Evolutionary conservation across 139 green algal species (phyloP).

Genomic region (Micromonas pusilla): DNA sequence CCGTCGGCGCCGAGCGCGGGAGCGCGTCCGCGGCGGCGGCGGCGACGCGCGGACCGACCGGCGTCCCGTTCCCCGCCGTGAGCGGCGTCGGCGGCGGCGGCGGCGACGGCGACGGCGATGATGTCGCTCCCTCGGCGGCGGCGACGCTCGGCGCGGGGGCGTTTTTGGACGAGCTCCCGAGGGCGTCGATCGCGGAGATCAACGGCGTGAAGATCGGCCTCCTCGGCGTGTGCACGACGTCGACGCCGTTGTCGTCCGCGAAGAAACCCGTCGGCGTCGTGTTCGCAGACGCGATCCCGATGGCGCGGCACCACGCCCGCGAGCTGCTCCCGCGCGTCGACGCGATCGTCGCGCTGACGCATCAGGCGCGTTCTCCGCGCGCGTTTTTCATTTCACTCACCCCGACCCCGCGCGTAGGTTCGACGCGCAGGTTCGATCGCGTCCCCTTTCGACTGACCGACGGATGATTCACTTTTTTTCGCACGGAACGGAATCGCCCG

Average conservation of each 20-base stretch:
- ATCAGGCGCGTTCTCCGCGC: too few species aligned
- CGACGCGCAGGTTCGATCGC: too few species aligned
- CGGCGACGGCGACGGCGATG: not conserved
- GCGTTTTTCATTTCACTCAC: too few species aligned
- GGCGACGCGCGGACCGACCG: not conserved
- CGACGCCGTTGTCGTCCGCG: slow-evolving; percentile 9
- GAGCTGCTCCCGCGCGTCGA: not conserved
- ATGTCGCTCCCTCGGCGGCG: not conserved
- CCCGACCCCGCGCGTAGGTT: too few species aligned
- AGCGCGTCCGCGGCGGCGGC: not conserved
- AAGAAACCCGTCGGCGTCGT: slow-evolving; percentile 6
- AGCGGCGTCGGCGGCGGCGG: not conserved
- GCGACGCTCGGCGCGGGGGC: not conserved
- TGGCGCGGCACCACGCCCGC: not conserved
- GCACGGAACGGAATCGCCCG: too few species aligned
- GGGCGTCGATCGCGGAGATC: not conserved
- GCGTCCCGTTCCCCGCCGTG: too few species aligned
- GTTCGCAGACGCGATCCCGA: not conserved
- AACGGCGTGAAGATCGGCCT: not conserved
- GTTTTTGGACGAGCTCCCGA: not conserved
- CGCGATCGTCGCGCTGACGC: slow-evolving; percentile 14
- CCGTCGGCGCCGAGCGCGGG: not conserved
- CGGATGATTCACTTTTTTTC: too few species aligned
- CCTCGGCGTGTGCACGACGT: slow-evolving; percentile 19
- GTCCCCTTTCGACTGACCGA: too few species aligned